Evolutionary conservation across 176 grass and related monocot species (phyloP).

Genomic region (Themeda triandra): DNA sequence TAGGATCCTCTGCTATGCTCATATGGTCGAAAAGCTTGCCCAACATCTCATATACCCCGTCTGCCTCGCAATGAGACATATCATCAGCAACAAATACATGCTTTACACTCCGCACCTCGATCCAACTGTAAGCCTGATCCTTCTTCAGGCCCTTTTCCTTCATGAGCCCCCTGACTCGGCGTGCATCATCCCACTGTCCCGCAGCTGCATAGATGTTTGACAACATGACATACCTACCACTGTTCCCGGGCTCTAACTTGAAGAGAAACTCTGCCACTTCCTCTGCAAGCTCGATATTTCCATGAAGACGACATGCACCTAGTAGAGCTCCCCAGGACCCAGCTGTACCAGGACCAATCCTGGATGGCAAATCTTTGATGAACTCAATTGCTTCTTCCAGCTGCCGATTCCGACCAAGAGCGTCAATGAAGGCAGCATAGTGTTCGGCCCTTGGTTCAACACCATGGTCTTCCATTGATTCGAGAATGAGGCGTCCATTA

Average conservation of each 20-base stretch:
- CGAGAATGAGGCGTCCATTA: conserved; percentile 40
- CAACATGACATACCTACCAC: conserved; percentile 66
- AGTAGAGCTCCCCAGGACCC: conserved; percentile 67
- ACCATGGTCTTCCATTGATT: conserved; percentile 57
- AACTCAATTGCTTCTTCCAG: conserved; percentile 59
- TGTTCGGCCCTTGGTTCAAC: conserved; percentile 63
- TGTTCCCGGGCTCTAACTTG: conserved; percentile 59
- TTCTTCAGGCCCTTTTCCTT: conserved; percentile 63
- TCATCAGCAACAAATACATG: conserved; percentile 56
- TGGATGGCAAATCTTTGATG: conserved; percentile 46
- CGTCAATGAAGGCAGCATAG: conserved; percentile 54
- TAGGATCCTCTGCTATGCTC: conserved; percentile 18
- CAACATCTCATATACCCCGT: conserved; percentile 50
- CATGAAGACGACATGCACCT: conserved; percentile 63
- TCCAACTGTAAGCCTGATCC: conserved; percentile 74
- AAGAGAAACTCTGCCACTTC: conserved; percentile 52
- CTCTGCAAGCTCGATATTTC: conserved; percentile 65
- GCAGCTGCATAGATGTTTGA: conserved; percentile 73
- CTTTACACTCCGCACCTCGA: conserved; percentile 62
- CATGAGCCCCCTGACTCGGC: conserved; percentile 54
- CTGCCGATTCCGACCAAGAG: conserved; percentile 53
- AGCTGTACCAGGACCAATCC: conserved; percentile 30
- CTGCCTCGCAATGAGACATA: conserved; percentile 37
- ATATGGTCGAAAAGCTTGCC: conserved; percentile 41
- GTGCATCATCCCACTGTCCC: conserved; percentile 60